These are phyloP conservation scores for Pestalotiopsis fici DNA, from an alignment of 2,329 filamentous ascomycete genomes.

Conservation along the genomic window DNA sequence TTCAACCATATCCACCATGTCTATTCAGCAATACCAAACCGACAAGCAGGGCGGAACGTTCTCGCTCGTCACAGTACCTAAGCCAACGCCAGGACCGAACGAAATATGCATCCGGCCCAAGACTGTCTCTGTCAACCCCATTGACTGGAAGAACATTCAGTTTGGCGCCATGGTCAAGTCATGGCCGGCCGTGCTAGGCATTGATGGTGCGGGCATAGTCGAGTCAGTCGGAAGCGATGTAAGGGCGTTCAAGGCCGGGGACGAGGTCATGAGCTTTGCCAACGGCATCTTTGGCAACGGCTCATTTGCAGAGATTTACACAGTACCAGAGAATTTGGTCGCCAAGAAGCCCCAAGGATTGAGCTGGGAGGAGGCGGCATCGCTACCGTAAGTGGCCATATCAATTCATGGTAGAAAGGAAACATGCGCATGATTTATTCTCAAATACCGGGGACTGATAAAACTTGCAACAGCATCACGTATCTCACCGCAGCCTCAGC, in stretches of 20 bases:
- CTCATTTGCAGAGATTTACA: conserved; percentile 28
- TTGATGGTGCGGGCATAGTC: conserved; percentile 34
- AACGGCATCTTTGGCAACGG: conserved; percentile 14
- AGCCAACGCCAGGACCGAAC: conserved; percentile 16
- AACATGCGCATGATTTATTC: not conserved
- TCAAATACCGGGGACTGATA: not conserved
- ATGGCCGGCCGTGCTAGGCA: conserved; percentile 34
- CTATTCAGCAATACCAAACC: conserved; percentile 15
- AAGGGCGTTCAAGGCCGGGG: conserved; percentile 25
- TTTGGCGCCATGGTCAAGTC: conserved; percentile 24
- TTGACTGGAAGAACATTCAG: conserved; percentile 33
- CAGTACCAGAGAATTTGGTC: conserved; percentile 18
- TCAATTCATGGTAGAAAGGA: not conserved
- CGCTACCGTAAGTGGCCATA: conserved; percentile 23
- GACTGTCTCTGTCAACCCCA: conserved; percentile 32
- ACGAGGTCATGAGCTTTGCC: conserved; percentile 25
- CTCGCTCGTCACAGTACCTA: conserved; percentile 18
- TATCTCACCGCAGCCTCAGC: conserved; percentile 23
- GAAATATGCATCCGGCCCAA: conserved; percentile 33
- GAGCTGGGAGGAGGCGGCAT: conserved; percentile 31
- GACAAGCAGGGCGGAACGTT: conserved; percentile 14
- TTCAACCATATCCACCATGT: conserved; percentile 8
- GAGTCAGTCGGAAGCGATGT: conserved; percentile 32
- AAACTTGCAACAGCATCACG: conserved; percentile 16
- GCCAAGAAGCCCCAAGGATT: conserved; percentile 28